phyloP scores from a whole-genome alignment of 371 early-diverging fungal genomes.

The Dinochytrium kinnereticum region DNA sequence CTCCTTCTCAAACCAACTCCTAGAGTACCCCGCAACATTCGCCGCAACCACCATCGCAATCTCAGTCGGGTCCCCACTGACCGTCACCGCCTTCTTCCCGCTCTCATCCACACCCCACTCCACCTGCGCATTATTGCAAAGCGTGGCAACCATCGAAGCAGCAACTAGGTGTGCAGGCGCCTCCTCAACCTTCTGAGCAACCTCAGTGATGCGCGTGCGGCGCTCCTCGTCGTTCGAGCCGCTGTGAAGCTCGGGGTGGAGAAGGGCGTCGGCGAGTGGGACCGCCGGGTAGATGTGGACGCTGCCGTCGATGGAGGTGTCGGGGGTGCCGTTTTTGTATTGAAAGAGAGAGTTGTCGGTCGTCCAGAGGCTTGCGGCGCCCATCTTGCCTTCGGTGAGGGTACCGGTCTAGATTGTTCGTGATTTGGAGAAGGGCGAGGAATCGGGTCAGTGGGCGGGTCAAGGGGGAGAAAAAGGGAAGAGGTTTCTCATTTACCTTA shows the following conservation, averaged over 20 bases:
- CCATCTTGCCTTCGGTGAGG: conserved; percentile 88
- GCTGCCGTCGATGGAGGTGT: conserved; percentile 21
- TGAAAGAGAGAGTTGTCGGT: conserved; percentile 47
- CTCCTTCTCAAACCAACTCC: conserved; percentile 45
- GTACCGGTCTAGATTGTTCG: conserved; percentile 79
- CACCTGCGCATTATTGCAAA: conserved; percentile 54
- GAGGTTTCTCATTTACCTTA: conserved; percentile 56
- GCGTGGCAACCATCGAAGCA: conserved; percentile 48
- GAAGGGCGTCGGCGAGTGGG: conserved; percentile 29
- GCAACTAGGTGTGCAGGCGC: conserved; percentile 46
- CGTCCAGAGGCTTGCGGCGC: conserved; percentile 51
- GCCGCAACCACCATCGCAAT: conserved; percentile 53
- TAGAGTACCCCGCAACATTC: conserved; percentile 44
- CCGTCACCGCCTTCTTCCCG: conserved; percentile 27
- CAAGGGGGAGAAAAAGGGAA: neutral
- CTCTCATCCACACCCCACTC: conserved; percentile 23
- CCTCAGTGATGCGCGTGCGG: neutral
- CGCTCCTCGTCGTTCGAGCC: neutral
- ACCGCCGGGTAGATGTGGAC: conserved; percentile 10
- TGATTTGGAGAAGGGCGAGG: neutral
- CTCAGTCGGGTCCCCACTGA: conserved; percentile 61
- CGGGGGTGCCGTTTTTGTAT: conserved; percentile 37
- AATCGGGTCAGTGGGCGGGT: neutral
- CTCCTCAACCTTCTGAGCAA: conserved; percentile 26
- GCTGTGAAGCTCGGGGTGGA: conserved; percentile 16